phyloP scores from a whole-genome alignment of 1,284 basidiomycete species.

The Lentinula novae-zelandiae region DNA sequence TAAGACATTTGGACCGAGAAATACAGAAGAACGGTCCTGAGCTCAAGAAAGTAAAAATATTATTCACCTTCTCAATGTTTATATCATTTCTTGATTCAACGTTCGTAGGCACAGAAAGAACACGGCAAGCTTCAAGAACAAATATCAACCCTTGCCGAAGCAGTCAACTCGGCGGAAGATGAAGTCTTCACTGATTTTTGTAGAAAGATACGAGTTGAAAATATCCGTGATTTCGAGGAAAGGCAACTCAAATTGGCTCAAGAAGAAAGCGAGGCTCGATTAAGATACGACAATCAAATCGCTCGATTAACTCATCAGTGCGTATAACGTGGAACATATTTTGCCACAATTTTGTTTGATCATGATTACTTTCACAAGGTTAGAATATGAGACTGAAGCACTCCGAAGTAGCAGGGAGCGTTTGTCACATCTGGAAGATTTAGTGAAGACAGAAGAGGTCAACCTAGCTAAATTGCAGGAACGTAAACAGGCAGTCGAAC shows the following conservation, averaged over 20 bases:
- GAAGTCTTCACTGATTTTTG: constrained; percentile 82
- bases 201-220: constrained; percentile 70
- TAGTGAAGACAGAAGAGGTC: constrained; percentile 51
- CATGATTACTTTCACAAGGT: constrained; percentile 36
- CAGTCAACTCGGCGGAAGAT: constrained; percentile 80
- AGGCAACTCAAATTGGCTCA: constrained; percentile 86
- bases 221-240: constrained; percentile 95
- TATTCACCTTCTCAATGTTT: not conserved
- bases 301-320: constrained; percentile 87
- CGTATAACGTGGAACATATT: constrained; percentile 24
- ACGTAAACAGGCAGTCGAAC: constrained; percentile 56
- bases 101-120: constrained; percentile 45
- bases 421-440: constrained; percentile 50
- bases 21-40: constrained; percentile 67
- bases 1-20: constrained; percentile 73
- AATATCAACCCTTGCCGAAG: constrained; percentile 53
- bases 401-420: constrained; percentile 64
- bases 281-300: constrained; percentile 86
- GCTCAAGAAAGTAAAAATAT: constrained; percentile 51
- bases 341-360: too few species aligned
- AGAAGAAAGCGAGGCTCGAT: constrained; percentile 81
- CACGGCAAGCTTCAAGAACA: constrained; percentile 52
- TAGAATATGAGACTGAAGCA: constrained; percentile 77
- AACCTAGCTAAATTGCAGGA: constrained; percentile 56
- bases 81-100: not conserved